Conservation (phyloP, 2,329 filamentous ascomycete species). For the Nannizziopsis arthrosporioides region DNA sequence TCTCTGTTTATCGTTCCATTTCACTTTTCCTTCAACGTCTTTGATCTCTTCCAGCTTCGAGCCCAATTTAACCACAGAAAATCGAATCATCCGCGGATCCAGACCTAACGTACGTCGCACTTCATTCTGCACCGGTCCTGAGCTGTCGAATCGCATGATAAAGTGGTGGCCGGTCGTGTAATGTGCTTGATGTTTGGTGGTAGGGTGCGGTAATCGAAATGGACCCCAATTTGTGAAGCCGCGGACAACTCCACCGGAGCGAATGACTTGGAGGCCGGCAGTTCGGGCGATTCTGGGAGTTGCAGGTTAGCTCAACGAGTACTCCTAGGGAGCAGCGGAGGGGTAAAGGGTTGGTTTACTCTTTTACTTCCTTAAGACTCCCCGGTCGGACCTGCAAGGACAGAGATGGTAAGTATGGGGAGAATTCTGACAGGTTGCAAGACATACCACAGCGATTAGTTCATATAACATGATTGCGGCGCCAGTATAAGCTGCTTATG, state of each 20-base stretch:
- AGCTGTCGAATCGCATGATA: constrained; percentile 88
- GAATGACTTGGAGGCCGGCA: constrained; percentile 70
- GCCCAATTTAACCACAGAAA: constrained; percentile 77
- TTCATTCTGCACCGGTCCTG: constrained; percentile 58
- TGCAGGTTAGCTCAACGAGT: not conserved
- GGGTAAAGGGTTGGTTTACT: constrained; percentile 48
- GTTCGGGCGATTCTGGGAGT: constrained; percentile 67
- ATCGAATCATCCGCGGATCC: constrained; percentile 82
- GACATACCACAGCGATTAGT: constrained; percentile 74
- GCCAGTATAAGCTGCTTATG: too few species aligned
- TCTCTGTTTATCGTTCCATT: constrained; percentile 37
- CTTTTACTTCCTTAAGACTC: constrained; percentile 83
- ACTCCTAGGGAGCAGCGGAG: too few species aligned
- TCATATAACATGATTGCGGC: constrained; percentile 73
- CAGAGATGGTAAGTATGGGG: not conserved
- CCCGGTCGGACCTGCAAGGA: constrained; percentile 72
- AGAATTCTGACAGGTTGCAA: not conserved
- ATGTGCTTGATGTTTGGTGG: constrained; percentile 67
- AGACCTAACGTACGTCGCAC: constrained; percentile 65
- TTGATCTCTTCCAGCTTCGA: constrained; percentile 51
- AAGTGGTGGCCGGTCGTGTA: constrained; percentile 91
- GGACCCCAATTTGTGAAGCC: constrained; percentile 92
- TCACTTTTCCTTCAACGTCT: constrained; percentile 44
- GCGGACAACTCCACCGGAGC: constrained; percentile 75
- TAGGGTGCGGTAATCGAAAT: constrained; percentile 71